Evolutionary conservation across 352 stramenopile genomes (phyloP).

Genomic region (Phytophthora europaea): DNA sequence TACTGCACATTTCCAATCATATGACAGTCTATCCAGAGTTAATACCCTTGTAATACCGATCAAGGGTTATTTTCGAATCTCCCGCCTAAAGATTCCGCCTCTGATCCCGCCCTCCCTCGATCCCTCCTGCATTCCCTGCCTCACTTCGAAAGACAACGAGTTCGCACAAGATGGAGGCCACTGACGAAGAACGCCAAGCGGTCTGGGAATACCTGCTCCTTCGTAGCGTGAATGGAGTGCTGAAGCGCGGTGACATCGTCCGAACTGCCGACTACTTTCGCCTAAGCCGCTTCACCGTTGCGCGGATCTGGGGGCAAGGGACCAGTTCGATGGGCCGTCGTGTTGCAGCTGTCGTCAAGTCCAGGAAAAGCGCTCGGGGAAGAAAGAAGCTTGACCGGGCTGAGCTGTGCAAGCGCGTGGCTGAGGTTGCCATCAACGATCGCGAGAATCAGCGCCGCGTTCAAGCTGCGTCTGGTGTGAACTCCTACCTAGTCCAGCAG

Average conservation of each 20-base stretch:
- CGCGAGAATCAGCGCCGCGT: neutral
- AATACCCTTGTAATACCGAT: neutral
- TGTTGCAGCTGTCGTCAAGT: neutral
- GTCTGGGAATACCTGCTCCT: too few species aligned
- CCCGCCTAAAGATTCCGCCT: neutral
- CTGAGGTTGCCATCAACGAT: neutral
- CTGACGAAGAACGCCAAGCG: neutral
- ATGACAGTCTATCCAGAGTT: neutral
- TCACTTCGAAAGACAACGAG: neutral
- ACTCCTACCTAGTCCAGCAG: conserved; percentile 2
- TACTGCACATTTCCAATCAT: too few species aligned
- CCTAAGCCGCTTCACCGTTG: too few species aligned
- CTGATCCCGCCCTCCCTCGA: too few species aligned
- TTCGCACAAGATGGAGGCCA: neutral
- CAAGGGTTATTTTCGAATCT: neutral
- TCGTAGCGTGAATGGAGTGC: too few species aligned
- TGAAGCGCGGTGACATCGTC: too few species aligned
- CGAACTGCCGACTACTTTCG: too few species aligned
- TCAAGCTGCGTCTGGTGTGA: neutral
- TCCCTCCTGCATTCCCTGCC: too few species aligned
- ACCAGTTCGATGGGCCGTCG: too few species aligned
- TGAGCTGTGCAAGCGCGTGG: neutral
- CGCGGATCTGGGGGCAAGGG: too few species aligned
- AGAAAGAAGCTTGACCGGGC: neutral
- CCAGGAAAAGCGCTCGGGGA: neutral